phyloP scores from a whole-genome alignment of 1,284 basidiomycete species.

The Moesziomyces globuligerus region DNA sequence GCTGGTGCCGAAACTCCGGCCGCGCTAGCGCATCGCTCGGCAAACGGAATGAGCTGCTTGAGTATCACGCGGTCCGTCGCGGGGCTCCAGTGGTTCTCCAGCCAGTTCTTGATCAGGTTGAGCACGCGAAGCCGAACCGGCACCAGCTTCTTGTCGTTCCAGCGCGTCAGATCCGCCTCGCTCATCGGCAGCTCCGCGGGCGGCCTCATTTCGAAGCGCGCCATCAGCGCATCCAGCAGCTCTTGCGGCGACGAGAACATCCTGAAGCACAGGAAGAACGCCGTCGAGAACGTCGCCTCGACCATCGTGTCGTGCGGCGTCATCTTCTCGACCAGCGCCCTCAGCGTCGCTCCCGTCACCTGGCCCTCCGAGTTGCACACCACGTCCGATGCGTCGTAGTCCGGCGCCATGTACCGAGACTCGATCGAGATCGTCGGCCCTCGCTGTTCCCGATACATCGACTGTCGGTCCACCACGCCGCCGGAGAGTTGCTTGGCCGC shows the following conservation, averaged over 20 bases:
- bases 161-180: slow-evolving; percentile 76
- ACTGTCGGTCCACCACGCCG: slow-evolving; percentile 31
- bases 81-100: slow-evolving; percentile 87
- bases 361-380: slow-evolving; percentile 88
- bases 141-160: slow-evolving; percentile 85
- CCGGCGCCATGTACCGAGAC: slow-evolving; percentile 43
- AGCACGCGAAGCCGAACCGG: slow-evolving; percentile 89
- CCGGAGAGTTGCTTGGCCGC: slow-evolving; percentile 36
- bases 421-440: slow-evolving; percentile 34
- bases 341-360: slow-evolving; percentile 88
- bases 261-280: slow-evolving; percentile 97
- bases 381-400: slow-evolving; percentile 77
- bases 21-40: slow-evolving; percentile 70
- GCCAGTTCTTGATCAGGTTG: slow-evolving; percentile 91
- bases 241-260: slow-evolving; percentile 83
- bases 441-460: slow-evolving; percentile 35
- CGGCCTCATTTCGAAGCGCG: slow-evolving; percentile 80
- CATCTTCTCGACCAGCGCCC: slow-evolving; percentile 90
- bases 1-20: slow-evolving; percentile 76
- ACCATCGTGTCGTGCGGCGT: slow-evolving; percentile 88
- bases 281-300: slow-evolving; percentile 82
- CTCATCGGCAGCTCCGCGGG: slow-evolving; percentile 69
- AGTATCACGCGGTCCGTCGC: slow-evolving; percentile 70
- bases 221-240: slow-evolving; percentile 79
- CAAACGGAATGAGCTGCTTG: slow-evolving; percentile 74